A percentile compares a stretch with the other conserved stretches of the same genome.
phyloP scores from a whole-genome alignment of 306 rosid species.

The Crotalaria pallida region DNA sequence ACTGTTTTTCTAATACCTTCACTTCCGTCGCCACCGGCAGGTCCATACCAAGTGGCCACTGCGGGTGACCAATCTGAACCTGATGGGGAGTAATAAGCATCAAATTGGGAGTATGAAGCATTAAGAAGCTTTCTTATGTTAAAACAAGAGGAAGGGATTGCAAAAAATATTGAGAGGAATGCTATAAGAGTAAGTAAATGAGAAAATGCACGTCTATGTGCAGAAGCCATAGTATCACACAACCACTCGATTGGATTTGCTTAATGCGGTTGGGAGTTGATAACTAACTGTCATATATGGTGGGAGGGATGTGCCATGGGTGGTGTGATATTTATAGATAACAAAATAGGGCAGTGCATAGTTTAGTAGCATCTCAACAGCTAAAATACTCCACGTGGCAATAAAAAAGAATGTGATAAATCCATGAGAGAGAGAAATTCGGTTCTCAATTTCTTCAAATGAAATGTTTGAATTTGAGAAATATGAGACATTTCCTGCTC shows the following conservation, averaged over 20 bases:
- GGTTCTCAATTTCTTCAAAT: not conserved
- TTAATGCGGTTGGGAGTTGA: not conserved
- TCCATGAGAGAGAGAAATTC: not conserved
- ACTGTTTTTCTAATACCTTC: conserved; percentile 34
- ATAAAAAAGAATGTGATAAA: not conserved
- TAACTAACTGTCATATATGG: not conserved
- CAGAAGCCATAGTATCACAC: conserved; percentile 23
- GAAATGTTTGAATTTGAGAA: conserved; percentile 1
- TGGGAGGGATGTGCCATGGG: conserved; percentile 7
- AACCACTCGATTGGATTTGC: not conserved
- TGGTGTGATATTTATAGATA: conserved; percentile 32
- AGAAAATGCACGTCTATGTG: not conserved
- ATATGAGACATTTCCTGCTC: not conserved
- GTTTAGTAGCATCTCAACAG: not conserved
- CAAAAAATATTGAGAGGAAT: conserved; percentile 18
- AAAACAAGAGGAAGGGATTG: conserved; percentile 35
- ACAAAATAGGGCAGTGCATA: not conserved
- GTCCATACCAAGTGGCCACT: conserved; percentile 65
- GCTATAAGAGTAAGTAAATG: not conserved
- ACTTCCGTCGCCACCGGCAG: conserved; percentile 53
- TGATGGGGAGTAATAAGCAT: not conserved
- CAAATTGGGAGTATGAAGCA: conserved; percentile 13
- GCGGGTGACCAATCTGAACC: conserved; percentile 43
- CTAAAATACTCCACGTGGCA: conserved; percentile 18
- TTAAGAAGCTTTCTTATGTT: conserved; percentile 35